Base-by-base conservation (phyloP, 257 asterid genomes). In the Verbascum thapsus region DNA sequence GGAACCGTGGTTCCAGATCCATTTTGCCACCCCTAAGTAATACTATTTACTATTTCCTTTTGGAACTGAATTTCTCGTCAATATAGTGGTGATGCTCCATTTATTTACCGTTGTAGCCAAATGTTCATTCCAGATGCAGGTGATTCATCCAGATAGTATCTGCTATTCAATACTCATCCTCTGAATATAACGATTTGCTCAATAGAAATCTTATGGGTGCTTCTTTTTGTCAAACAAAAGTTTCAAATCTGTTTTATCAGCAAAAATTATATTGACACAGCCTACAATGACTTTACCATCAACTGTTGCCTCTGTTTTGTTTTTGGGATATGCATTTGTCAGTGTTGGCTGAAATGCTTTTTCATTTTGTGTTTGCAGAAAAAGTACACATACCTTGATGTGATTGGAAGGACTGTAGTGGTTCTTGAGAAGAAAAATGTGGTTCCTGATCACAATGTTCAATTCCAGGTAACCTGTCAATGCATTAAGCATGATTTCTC, bases 311-410 rank as follows among this genome's bases (percentile, higher is more conserved):
- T 42, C n/a, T 30, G 37, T 41, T 40, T 61, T 39, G 10, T 73
- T 58, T 48, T 34, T 23, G 41, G 11, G 37, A 19, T n/a, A 20
- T 61, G 20, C 45, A 32, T 66, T 19, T 49, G 35, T 7, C 42
- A 50, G 43, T 50, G 66, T 72, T 51, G 45, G 59, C 70, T 67
- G 69, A 64, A 62, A 55, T 58, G 61, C 61, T 62, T 58, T 66
- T 66, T 18, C 62, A 23, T 68, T 75, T 4, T 62, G 67, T 71
- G 43, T 66, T 44, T 87, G 76, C 99, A 94, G 99, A 90, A 54
- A 56, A 94, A 88, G 80, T 81, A 83, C 76, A 87, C 99, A 6
- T 94, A 94, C 81, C 99, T 94, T 70, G 99, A 94, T 74, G 85
- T 94, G 61, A 71, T 84, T 69, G 99, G 99, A 69, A 83, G 99